These are phyloP conservation scores for Penicillium sp. DNA, from an alignment of 2,329 filamentous ascomycete genomes.

Conservation along the genomic window DNA sequence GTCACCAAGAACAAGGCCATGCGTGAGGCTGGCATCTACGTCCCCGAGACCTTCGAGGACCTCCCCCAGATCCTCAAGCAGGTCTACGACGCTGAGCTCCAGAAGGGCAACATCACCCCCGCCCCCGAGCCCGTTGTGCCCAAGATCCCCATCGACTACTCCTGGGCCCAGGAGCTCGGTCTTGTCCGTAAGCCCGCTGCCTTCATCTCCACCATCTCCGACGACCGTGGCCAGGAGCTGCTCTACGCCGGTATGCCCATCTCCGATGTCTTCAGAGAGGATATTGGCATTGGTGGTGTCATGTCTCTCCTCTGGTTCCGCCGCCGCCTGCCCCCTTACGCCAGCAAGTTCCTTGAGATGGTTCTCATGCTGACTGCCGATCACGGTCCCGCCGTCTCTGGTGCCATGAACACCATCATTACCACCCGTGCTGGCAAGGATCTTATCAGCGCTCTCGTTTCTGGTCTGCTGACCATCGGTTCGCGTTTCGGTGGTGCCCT, in stretches of 20 bases:
- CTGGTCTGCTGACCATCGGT: conserved; percentile 96
- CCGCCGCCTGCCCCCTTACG: conserved; percentile 90
- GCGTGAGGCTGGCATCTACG: conserved; percentile 90
- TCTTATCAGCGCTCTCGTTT: conserved; percentile 90
- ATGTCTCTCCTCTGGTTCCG: conserved; percentile 99
- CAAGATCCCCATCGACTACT: conserved; percentile 99
- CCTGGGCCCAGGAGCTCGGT: conserved; percentile 98
- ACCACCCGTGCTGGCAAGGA: conserved; percentile 99
- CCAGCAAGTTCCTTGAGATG: conserved; percentile 99
- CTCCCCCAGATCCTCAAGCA: conserved; percentile 73
- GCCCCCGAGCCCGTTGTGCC: conserved; percentile 86
- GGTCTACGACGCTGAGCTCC: conserved; percentile 87
- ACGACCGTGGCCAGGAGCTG: conserved; percentile 98
- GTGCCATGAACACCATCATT: conserved; percentile 99
- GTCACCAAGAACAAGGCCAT: conserved; percentile 96
- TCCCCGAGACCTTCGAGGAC: conserved; percentile 96
- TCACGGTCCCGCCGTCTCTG: conserved; percentile 97
- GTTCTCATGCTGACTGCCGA: conserved; percentile 99
- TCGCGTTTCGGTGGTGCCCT: conserved; percentile 98
- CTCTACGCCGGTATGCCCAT: conserved; percentile 99
- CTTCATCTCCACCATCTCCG: conserved; percentile 99
- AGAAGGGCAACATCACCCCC: conserved; percentile 80
- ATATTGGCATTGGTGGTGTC: conserved; percentile 98
- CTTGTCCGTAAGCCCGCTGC: conserved; percentile 99
- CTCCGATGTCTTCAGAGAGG: conserved; percentile 98